Base-by-base conservation (phyloP, 352 stramenopile genomes). In the Pythium aristosporum region DNA sequence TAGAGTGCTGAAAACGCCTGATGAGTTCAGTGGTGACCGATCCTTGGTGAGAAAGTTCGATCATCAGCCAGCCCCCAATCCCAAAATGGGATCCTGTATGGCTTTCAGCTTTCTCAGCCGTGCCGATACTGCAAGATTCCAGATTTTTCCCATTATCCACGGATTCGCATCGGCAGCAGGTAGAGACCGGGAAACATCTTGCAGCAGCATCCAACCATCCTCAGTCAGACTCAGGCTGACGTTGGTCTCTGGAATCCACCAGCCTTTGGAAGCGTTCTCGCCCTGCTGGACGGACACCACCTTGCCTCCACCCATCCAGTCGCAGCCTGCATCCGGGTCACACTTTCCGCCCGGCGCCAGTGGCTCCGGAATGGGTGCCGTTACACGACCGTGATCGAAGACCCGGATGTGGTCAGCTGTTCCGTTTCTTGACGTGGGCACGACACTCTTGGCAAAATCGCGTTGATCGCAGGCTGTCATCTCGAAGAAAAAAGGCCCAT, bases 351-450 rank as follows among this genome's bases (percentile, higher is more conserved):
- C 13, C 49, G 12, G 25, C 5, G 25, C 25, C 25, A 30, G 25
- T n/a, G n/a, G n/a, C n/a, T n/a, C n/a, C n/a, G n/a, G n/a, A n/a
- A n/a, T n/a, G n/a, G n/a, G n/a, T 30, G 25, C 25, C 1, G 25
- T 30, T 30, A 30, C 25, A 30, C 25, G 25, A 30, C 25, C 5
- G 6, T 39, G 34, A 39, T 10, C 34, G 1, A 39, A 39, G 2
- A 39, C 8, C 0, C 59, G 60, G 59, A 67, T 67, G 60, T 67
- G 43, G 51, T 51, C 60, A 67, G 60, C 21, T 49, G 56, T n/a
- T 20, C 10, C 8, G 18, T 2, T 25, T 6, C n/a, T 55, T 63
- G 56, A 63, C 56, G 56, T 63, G 42, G 43, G 55, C 55, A 61
- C 55, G 55, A 61, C 55, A 61, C 42, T 30, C 49, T 39, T 21